Base-by-base conservation (phyloP, 768 basidiomycete genomes). In the Naematelia encephala region DNA sequence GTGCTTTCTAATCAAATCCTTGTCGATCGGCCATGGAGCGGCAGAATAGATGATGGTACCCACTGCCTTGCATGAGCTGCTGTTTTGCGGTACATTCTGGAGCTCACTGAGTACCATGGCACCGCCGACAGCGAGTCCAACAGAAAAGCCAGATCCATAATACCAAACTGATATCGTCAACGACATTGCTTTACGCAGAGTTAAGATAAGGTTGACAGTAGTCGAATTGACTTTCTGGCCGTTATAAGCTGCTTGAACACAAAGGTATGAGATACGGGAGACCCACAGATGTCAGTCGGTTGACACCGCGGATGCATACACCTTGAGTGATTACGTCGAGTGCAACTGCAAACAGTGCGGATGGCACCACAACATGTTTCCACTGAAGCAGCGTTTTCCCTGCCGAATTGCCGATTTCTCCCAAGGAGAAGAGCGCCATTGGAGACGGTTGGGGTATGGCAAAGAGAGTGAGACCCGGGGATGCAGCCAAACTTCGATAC, bases 151-250 rank as follows among this genome's bases (percentile, higher is more conserved):
- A 61, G 83, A 85, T 1, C 85, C 85, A 69, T 90, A 90, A 83
- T 84, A 90, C 87, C 87, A 89, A 5, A 92, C 86, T 67, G 86
- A 88, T 59, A 91, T 83, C 64, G 84, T 86, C 21, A 92, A 81
- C 62, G 86, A 88, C 48, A 89, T 74, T 4, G 89, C 89, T 73
- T 92, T 92, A 50, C 90, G 83, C 0, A 85, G 80, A 0, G 90
- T 91, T 29, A 91, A 80, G 16, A 89, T 84, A 43, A 92, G 82
- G 66, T 89, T 89, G 5, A 89, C 89, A 2, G 87, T 87, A 1
- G 90, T 87, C 1, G 86, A 86, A 5, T 88, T 88, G 10, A 89
- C 85, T 77, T 83, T 81, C 87, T 88, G 59, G 3, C 54, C 48
- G 34, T 25, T 23, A 21, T 28, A 22, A 39, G 29, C 21, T 19